Conservation (phyloP, 2,329 filamentous ascomycete genomes). For the Sclerotinia subarctica region DNA sequence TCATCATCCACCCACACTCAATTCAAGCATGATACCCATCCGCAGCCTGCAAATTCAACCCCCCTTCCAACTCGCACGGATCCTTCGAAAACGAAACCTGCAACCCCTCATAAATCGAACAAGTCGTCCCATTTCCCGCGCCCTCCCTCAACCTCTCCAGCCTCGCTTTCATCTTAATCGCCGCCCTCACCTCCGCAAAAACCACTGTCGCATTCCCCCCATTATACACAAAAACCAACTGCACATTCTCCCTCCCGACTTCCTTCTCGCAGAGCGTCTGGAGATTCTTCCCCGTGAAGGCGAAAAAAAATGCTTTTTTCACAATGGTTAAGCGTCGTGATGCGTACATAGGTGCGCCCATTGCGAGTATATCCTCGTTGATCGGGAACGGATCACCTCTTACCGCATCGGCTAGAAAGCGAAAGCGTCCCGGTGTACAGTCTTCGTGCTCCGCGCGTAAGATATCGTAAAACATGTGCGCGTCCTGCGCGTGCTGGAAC, state of each 20-base stretch:
- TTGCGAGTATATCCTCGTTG: slow-evolving; percentile 31
- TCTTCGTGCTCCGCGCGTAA: slow-evolving; percentile 27
- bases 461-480: slow-evolving; percentile 28
- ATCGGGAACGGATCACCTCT: slow-evolving; percentile 30
- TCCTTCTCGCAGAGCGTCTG: slow-evolving; percentile 29
- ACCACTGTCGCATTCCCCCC: slow-evolving; percentile 38
- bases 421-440: slow-evolving; percentile 28
- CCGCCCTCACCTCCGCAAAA: slow-evolving; percentile 33
- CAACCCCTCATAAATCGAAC: slow-evolving; percentile 14
- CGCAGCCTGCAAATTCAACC: slow-evolving; percentile 16
- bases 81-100: slow-evolving; percentile 23
- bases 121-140: neutral
- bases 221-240: slow-evolving; percentile 35
- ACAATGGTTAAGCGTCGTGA: slow-evolving; percentile 36
- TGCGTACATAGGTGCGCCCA: slow-evolving; percentile 30
- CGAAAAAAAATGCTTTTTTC: slow-evolving; percentile 37
- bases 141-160: slow-evolving; percentile 28
- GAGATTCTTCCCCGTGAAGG: slow-evolving; percentile 30
- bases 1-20: neutral
- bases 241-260: slow-evolving; percentile 31
- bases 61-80: slow-evolving; percentile 19
- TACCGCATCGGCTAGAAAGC: slow-evolving; percentile 32
- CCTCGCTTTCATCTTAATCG: slow-evolving; percentile 32
- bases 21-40: slow-evolving; percentile 6
- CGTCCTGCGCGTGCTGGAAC: slow-evolving; percentile 33